Percentiles rank a stretch among this genome's conserved stretches.
phyloP scores from a whole-genome alignment of 2,329 filamentous ascomycete genomes.

The Colletotrichum costaricense region DNA sequence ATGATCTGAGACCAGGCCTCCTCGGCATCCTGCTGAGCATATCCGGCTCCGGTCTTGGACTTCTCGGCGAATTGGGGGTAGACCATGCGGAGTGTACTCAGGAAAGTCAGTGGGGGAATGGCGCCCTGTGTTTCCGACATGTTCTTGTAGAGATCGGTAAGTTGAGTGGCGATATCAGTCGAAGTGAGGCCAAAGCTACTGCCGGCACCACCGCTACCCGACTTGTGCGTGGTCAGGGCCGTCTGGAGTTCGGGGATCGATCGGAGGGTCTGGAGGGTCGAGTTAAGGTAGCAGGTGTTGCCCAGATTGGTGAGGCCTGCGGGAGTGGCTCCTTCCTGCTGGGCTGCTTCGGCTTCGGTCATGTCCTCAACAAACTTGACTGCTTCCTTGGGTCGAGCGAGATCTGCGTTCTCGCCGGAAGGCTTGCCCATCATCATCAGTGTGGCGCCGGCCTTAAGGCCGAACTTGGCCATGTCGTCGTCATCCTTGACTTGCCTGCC shows the following conservation, averaged over 20 bases:
- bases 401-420: constrained; percentile 69
- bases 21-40: constrained; percentile 98
- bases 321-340: constrained; percentile 84
- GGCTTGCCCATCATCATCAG: constrained; percentile 99
- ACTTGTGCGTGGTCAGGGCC: constrained; percentile 72
- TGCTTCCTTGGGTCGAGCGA: constrained; percentile 80
- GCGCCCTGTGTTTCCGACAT: constrained; percentile 91
- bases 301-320: constrained; percentile 92
- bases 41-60: constrained; percentile 83
- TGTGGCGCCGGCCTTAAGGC: constrained; percentile 84
- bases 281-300: constrained; percentile 99
- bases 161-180: constrained; percentile 55
- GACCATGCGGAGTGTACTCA: constrained; percentile 79
- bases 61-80: constrained; percentile 96
- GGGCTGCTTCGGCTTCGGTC: constrained; percentile 91
- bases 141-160: constrained; percentile 86
- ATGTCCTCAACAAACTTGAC: constrained; percentile 97
- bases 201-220: constrained; percentile 65
- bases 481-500: constrained; percentile 97
- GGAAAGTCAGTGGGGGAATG: constrained; percentile 85
- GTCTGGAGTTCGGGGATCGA: constrained; percentile 91
- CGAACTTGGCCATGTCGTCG: constrained; percentile 83
- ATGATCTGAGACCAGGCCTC: constrained; percentile 98
- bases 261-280: constrained; percentile 90
- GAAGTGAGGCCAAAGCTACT: constrained; percentile 28